phyloP scores from a whole-genome alignment of 306 rosid genomes.

The Luffa acutangula region DNA sequence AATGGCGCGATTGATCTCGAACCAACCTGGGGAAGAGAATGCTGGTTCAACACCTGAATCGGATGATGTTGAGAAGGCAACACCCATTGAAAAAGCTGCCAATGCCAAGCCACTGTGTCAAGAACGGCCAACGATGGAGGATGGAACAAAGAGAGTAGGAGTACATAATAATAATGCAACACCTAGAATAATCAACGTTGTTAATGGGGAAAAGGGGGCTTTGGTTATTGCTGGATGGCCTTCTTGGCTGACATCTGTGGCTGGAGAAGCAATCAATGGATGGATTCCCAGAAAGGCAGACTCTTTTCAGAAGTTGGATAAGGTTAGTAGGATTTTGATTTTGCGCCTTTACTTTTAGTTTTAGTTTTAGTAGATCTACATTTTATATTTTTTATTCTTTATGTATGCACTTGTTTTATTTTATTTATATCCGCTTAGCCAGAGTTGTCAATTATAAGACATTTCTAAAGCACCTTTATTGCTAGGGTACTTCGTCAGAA shows the following conservation, averaged over 20 bases:
- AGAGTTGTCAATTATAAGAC: background rate
- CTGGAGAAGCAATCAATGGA: slow-evolving; percentile 74
- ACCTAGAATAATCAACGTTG: slow-evolving; percentile 19
- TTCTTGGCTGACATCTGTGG: slow-evolving; percentile 75
- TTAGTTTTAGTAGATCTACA: background rate
- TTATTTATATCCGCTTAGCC: background rate
- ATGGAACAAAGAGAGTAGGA: background rate
- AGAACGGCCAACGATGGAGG: slow-evolving; percentile 12
- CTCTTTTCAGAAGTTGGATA: slow-evolving; percentile 67
- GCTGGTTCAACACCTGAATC: slow-evolving; percentile 19
- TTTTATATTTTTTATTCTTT: background rate
- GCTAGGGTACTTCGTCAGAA: background rate
- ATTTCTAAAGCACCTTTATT: background rate
- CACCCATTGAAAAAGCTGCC: slow-evolving; percentile 14
- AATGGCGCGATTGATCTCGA: slow-evolving; percentile 28
- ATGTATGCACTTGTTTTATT: background rate
- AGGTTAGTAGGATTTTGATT: slow-evolving; percentile 25
- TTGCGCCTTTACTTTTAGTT: background rate
- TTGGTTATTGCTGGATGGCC: slow-evolving; percentile 86
- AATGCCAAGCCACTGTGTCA: slow-evolving; percentile 15
- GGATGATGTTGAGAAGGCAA: slow-evolving; percentile 23
- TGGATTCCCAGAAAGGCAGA: slow-evolving; percentile 83
- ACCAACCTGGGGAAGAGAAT: slow-evolving; percentile 11
- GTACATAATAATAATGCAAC: slow-evolving; percentile 14
- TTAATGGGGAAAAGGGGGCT: slow-evolving; percentile 52